Conservation (phyloP, 495 filamentous ascomycete genomes). For the Monascus purpureus region DNA sequence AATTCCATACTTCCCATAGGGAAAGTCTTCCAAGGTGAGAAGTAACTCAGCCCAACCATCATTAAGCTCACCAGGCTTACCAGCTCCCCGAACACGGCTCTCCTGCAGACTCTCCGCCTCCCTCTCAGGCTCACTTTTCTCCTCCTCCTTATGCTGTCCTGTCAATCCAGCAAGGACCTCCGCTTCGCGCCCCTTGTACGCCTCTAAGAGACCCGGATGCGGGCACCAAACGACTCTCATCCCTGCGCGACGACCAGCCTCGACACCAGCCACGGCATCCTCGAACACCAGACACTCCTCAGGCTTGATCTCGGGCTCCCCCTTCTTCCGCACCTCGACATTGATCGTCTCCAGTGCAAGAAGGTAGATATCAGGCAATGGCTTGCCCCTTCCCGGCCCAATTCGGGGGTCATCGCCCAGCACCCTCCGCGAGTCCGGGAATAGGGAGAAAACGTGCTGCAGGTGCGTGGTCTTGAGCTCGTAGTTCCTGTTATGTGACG, state of each 20-base stretch:
- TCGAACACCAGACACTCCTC: slow-evolving; percentile 95
- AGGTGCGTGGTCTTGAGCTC: slow-evolving; percentile 68
- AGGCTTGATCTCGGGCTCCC: slow-evolving; percentile 55
- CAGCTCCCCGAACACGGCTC: slow-evolving; percentile 32
- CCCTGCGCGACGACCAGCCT: slow-evolving; percentile 78
- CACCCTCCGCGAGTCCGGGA: slow-evolving; percentile 53
- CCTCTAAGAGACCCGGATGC: slow-evolving; percentile 62
- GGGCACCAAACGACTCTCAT: slow-evolving; percentile 95
- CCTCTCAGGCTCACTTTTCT: slow-evolving; percentile 30
- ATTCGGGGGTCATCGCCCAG: slow-evolving; percentile 82
- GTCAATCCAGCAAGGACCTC: slow-evolving; percentile 77
- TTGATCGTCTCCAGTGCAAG: slow-evolving; percentile 82
- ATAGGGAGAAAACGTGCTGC: slow-evolving; percentile 55
- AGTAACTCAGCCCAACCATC: slow-evolving; percentile 65
- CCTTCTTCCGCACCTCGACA: slow-evolving; percentile 39
- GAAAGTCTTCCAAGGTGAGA: slow-evolving; percentile 51
- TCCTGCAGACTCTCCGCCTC: slow-evolving; percentile 26
- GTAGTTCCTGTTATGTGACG: slow-evolving; percentile 57
- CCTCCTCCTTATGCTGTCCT: slow-evolving; percentile 47
- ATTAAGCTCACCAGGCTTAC: slow-evolving; percentile 35
- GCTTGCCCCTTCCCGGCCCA: slow-evolving; percentile 69
- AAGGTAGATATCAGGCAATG: slow-evolving; percentile 87
- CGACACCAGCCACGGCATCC: slow-evolving; percentile 84
- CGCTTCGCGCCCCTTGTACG: slow-evolving; percentile 60
- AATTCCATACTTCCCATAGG: slow-evolving; percentile 61